These are phyloP conservation scores for Ophiocordyceps camponoti-rufipedis DNA, from an alignment of 2,329 filamentous ascomycete genomes.

Conservation along the genomic window DNA sequence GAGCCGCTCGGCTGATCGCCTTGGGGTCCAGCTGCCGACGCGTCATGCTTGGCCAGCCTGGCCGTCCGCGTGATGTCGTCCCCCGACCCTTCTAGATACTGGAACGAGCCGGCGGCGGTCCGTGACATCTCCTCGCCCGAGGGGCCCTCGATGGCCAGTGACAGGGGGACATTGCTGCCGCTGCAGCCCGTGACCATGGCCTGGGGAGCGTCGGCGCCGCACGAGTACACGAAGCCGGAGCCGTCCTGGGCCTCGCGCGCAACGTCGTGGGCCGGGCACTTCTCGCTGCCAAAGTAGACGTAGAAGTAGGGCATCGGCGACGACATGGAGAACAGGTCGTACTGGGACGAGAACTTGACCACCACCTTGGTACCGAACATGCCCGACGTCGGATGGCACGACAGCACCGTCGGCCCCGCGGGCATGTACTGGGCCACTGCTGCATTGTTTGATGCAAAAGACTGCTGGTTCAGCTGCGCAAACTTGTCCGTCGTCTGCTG, in stretches of 20 bases:
- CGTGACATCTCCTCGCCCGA: conserved; percentile 34
- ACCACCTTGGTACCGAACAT: conserved; percentile 50
- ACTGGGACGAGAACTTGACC: conserved; percentile 57
- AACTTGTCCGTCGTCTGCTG: conserved; percentile 31
- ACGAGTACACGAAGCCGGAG: conserved; percentile 49
- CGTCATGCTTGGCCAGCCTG: conserved; percentile 18
- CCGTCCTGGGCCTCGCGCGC: conserved; percentile 39
- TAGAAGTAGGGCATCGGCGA: conserved; percentile 38
- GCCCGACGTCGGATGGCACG: conserved; percentile 53
- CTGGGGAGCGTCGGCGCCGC: conserved; percentile 55
- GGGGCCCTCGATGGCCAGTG: conserved; percentile 32
- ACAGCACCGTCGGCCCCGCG: conserved; percentile 41
- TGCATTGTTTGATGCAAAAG: conserved; percentile 41
- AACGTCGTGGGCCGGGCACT: conserved; percentile 41
- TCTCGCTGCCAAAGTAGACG: conserved; percentile 63
- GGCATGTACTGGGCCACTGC: conserved; percentile 48
- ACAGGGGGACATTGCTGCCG: conserved; percentile 33
- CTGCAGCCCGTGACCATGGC: conserved; percentile 30
- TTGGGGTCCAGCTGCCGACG: conserved; percentile 15
- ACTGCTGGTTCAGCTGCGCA: conserved; percentile 33
- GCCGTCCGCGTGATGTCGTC: conserved; percentile 21
- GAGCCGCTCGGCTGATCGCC: conserved; percentile 20
- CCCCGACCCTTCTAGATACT: conserved; percentile 32
- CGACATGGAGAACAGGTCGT: conserved; percentile 46
- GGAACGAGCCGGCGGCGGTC: conserved; percentile 25